Percentiles rank a stretch among this genome's conserved stretches.
These are phyloP conservation scores for Leccinum incarnatum DNA, from an alignment of 768 basidiomycete genomes.

Conservation along the genomic window DNA sequence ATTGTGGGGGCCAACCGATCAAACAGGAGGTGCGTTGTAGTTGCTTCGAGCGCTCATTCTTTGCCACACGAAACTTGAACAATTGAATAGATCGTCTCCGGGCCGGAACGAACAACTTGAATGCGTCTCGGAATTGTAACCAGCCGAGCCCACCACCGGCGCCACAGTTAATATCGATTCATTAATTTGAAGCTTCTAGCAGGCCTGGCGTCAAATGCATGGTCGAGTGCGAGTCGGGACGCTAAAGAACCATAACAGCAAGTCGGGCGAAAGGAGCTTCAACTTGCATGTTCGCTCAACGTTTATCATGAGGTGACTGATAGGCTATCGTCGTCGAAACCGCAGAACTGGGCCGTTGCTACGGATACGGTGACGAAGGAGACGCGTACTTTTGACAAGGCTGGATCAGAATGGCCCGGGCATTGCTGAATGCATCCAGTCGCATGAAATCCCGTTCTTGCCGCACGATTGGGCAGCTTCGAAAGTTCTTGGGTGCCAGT, in stretches of 20 bases:
- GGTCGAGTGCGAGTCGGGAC: not conserved
- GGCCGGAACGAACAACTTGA: not conserved
- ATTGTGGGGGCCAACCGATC: not conserved
- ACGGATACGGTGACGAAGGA: not conserved
- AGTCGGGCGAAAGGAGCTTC: not conserved
- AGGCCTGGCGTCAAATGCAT: not conserved
- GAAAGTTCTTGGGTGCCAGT: not conserved
- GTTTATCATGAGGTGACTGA: not conserved
- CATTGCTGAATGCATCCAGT: not conserved
- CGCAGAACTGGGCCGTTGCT: too few species aligned
- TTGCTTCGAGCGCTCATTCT: not conserved
- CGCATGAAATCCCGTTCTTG: not conserved
- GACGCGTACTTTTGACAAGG: not conserved
- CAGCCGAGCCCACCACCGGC: not conserved
- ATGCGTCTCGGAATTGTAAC: not conserved
- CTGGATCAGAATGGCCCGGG: not conserved
- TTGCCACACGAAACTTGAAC: not conserved
- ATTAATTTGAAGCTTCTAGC: not conserved
- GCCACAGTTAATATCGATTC: not conserved
- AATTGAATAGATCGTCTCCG: not conserved
- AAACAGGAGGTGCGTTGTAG: not conserved
- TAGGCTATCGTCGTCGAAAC: not conserved
- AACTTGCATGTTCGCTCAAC: too few species aligned
- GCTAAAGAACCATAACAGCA: not conserved
- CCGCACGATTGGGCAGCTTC: not conserved